Percentiles rank a stretch among this genome's conserved stretches.
phyloP scores from a whole-genome alignment of 352 stramenopile genomes.

The Phytopythium sindhum region DNA sequence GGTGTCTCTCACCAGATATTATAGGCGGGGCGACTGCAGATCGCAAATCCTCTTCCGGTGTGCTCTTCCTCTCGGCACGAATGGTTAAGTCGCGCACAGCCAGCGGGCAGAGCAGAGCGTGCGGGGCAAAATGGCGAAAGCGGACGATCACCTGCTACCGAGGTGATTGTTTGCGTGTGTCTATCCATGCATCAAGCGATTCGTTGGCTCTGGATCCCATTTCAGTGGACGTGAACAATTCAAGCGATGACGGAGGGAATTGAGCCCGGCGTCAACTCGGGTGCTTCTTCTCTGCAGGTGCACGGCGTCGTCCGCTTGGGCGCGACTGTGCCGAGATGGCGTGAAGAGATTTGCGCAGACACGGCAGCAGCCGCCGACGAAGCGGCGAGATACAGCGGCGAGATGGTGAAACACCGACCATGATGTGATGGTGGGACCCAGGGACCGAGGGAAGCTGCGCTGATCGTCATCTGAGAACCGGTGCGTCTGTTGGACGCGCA shows the following conservation, averaged over 20 bases:
- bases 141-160: not conserved
- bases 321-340: not conserved
- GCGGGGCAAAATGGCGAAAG: not conserved
- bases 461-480: not conserved
- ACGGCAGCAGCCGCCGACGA: not conserved
- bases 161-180: not conserved
- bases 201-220: not conserved
- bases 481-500: not conserved
- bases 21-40: not conserved
- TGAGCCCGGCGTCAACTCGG: not conserved
- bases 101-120: not conserved
- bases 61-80: not conserved
- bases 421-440: too few species aligned
- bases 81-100: not conserved
- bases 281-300: slow-evolving; percentile 1
- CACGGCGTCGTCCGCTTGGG: not conserved
- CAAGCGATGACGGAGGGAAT: not conserved
- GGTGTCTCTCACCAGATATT: not conserved
- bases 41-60: slow-evolving; percentile 4
- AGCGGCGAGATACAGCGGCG: not conserved
- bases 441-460: too few species aligned
- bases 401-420: slow-evolving; percentile 1
- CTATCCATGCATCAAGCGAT: too few species aligned
- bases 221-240: not conserved
- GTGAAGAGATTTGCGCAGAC: not conserved